These are phyloP conservation scores for Hypericum androsaemum DNA, from an alignment of 345 rosid species.

Conservation along the genomic window DNA sequence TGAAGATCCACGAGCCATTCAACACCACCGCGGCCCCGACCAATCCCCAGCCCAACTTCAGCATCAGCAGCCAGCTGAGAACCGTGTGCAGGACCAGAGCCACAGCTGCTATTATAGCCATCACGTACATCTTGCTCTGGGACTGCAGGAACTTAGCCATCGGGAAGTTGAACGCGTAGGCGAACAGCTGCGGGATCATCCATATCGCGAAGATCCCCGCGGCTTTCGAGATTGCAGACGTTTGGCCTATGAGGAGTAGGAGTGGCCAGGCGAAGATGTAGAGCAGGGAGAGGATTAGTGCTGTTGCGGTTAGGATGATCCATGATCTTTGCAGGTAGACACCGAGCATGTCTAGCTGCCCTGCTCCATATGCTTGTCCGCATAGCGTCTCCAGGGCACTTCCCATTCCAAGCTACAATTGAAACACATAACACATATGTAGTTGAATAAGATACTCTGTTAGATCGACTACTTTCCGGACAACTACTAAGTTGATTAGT, in stretches of 20 bases:
- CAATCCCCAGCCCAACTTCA: constrained; percentile 7
- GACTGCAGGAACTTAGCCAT: constrained; percentile 76
- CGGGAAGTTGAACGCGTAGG: constrained; percentile 67
- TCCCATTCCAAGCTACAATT: constrained; percentile 81
- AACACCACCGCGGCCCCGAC: constrained; percentile 7
- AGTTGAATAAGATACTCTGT: too few species aligned
- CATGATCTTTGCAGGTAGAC: constrained; percentile 87
- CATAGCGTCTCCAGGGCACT: constrained; percentile 91
- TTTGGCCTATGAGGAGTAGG: constrained; percentile 60
- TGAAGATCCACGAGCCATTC: constrained; percentile 2
- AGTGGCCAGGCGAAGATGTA: constrained; percentile 54
- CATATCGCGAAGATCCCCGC: constrained; percentile 61
- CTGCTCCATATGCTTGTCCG: constrained; percentile 91
- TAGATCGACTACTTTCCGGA: too few species aligned
- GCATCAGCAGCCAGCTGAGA: constrained; percentile 2
- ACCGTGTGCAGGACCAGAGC: constrained; percentile 23
- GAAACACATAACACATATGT: background rate
- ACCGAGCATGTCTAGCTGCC: constrained; percentile 77
- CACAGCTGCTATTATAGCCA: constrained; percentile 56
- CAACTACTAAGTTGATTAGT: too few species aligned
- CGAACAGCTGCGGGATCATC: constrained; percentile 88
- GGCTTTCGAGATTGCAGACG: constrained; percentile 43
- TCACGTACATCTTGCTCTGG: constrained; percentile 83
- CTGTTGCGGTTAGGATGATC: constrained; percentile 61
- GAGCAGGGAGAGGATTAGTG: constrained; percentile 39